A percentile compares a stretch with the other conserved stretches of the same genome.
Evolutionary conservation across 371 early-diverging fungal species (phyloP).

Genomic region (Zychaea mexicana): DNA sequence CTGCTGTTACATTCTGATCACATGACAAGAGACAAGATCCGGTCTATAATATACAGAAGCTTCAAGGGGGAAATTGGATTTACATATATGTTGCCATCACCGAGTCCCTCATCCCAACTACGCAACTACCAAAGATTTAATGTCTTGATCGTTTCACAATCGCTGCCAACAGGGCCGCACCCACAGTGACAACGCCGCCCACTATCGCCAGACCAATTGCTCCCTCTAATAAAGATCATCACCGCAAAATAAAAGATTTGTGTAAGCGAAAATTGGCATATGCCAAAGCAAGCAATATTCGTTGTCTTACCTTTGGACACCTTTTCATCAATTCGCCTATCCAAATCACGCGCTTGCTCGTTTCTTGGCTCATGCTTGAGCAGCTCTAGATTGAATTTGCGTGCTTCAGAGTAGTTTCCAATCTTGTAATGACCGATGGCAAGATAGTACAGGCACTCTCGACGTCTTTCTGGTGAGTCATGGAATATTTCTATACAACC

Average conservation of each 20-base stretch:
- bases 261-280: too few species aligned
- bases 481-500: constrained; percentile 75
- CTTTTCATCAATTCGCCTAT: constrained; percentile 81
- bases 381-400: constrained; percentile 77
- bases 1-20: too few species aligned
- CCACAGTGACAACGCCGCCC: constrained; percentile 77
- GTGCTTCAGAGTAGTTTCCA: constrained; percentile 81
- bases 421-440: constrained; percentile 91
- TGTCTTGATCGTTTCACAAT: constrained; percentile 26
- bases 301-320: constrained; percentile 69
- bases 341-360: constrained; percentile 76
- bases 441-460: constrained; percentile 95
- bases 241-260: background rate
- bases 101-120: too few species aligned
- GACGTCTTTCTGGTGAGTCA: constrained; percentile 80
- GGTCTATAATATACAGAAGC: too few species aligned
- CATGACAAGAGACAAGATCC: too few species aligned
- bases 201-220: constrained; percentile 90
- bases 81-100: background rate
- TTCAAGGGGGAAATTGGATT: background rate
- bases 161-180: constrained; percentile 49
- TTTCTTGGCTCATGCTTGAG: constrained; percentile 86
- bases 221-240: constrained; percentile 62
- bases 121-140: background rate
- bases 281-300: too few species aligned